Conservation (phyloP, 2,329 filamentous ascomycete genomes). For the Alternaria alternata region DNA sequence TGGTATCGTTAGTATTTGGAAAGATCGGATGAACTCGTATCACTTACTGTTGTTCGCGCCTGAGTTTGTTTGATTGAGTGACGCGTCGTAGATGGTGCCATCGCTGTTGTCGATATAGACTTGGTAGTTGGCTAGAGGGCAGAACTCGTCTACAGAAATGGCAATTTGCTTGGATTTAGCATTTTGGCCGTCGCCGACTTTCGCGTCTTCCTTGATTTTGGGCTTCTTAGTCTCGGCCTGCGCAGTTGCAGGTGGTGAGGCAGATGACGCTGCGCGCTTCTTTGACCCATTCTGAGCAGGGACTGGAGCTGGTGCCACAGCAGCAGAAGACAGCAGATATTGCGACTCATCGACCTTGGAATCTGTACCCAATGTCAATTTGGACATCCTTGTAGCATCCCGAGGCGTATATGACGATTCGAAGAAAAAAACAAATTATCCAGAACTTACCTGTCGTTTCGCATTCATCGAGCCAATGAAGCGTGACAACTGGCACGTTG, state of each 20-base stretch:
- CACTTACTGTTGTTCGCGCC: constrained; percentile 68
- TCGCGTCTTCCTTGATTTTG: constrained; percentile 40
- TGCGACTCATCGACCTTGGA: constrained; percentile 50
- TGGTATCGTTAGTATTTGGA: background rate
- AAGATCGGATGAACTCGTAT: background rate
- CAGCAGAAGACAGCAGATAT: constrained; percentile 45
- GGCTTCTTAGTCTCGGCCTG: constrained; percentile 33
- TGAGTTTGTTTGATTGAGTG: constrained; percentile 79
- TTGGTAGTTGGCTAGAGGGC: constrained; percentile 40
- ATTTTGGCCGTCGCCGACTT: constrained; percentile 56
- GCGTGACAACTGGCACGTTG: constrained; percentile 63
- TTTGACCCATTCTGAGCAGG: constrained; percentile 33
- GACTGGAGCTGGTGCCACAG: constrained; percentile 10
- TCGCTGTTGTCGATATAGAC: constrained; percentile 73
- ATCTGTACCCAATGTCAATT: constrained; percentile 13
- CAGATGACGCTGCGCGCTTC: constrained; percentile 43
- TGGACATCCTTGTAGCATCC: background rate
- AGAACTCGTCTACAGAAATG: constrained; percentile 59
- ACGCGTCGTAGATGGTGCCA: constrained; percentile 78
- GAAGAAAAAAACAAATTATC: too few species aligned
- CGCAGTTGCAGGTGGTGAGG: constrained; percentile 20
- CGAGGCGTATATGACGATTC: background rate
- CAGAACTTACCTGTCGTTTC: constrained; percentile 49
- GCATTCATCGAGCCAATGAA: constrained; percentile 71
- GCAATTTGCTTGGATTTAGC: constrained; percentile 53